phyloP scores from a whole-genome alignment of 2,329 filamentous ascomycete genomes.

The Scedosporium dehoogii region DNA sequence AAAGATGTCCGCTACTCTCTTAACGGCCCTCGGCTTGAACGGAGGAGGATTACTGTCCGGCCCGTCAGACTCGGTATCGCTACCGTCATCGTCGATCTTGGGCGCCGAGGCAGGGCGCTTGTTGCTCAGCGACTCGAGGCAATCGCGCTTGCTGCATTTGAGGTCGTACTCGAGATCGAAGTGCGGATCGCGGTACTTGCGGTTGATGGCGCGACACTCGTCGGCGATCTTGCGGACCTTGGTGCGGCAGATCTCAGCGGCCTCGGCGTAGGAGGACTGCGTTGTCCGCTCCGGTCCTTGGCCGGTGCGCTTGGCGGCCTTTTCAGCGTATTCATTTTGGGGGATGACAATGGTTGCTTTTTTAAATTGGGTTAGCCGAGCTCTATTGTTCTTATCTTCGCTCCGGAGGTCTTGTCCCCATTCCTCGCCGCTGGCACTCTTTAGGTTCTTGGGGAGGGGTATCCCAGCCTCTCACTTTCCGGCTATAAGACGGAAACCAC shows the following conservation, averaged over 20 bases:
- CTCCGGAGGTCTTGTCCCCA: neutral
- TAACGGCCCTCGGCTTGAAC: conserved; percentile 45
- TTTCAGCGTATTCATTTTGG: conserved; percentile 53
- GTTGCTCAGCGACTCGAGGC: conserved; percentile 24
- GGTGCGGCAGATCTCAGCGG: conserved; percentile 55
- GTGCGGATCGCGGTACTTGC: conserved; percentile 73
- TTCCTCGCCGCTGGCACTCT: no score
- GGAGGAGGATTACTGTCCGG: neutral
- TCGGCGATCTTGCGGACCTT: conserved; percentile 53
- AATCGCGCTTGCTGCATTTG: conserved; percentile 36
- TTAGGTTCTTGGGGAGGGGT: no score
- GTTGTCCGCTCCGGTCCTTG: conserved; percentile 42
- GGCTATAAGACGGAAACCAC: neutral
- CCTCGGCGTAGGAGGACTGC: conserved; percentile 62
- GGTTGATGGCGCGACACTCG: conserved; percentile 63
- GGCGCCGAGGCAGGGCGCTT: conserved; percentile 18
- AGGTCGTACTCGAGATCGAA: conserved; percentile 77
- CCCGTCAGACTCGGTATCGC: conserved; percentile 9
- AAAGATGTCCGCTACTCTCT: conserved; percentile 59
- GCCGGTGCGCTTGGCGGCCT: conserved; percentile 46
- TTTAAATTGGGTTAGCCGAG: neutral
- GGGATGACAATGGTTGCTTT: conserved; percentile 60
- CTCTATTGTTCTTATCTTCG: neutral
- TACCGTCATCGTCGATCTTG: conserved; percentile 8
- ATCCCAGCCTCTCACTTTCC: neutral